Evolutionary conservation across 1,139 yeast genomes (phyloP), one percentile per base, ranked within the genome.

Genomic region (Candida dubliniensis): DNA sequence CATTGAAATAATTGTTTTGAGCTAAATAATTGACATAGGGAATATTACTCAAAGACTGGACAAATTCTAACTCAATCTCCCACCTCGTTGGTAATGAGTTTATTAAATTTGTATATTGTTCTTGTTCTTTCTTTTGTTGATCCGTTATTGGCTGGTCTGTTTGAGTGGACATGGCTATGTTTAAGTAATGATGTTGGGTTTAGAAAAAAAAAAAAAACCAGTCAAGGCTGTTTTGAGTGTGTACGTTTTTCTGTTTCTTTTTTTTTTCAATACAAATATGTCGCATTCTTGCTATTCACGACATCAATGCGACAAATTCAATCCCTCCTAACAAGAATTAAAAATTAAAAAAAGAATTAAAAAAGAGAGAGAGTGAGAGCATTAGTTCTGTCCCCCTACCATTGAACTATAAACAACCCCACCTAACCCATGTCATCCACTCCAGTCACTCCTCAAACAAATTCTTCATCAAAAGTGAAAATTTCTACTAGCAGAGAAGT

Each of bases 21-120:
- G 95, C 95, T 36, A 87, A 67, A 55, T 79, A 85, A 56, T 83
- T 81, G 47, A 87, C 69, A 55, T 87, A 87, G 61, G 82, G 90
- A 36, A 88, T 82, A 59, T 87, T 87, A 14, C 91, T 81, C 40
- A 87, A 70, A n/a, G 91, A 81, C 62, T 87, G 96, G 6, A 87
- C 88, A 61, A 87, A 87, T 67, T 86, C 95, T 30, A 86, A 72
- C 57, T 86, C 95, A 30, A 86, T 80, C 55, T 87, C 95, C 87
- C 91, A 87, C 52, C 95, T 63, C 9, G 86, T 78, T 11, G 95
- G 93, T 25, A 84, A 56, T 23, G 59, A 71, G 29, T 32, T 63
- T 66, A 34, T 49, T 43, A 51, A 25, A 36, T 47, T 48, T 24
- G 44, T 41, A 27, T 47, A 42, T 11, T 44, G 41, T 14, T 44